Conservation (phyloP, 1,284 basidiomycete species). For the Fereydounia khargensis region DNA sequence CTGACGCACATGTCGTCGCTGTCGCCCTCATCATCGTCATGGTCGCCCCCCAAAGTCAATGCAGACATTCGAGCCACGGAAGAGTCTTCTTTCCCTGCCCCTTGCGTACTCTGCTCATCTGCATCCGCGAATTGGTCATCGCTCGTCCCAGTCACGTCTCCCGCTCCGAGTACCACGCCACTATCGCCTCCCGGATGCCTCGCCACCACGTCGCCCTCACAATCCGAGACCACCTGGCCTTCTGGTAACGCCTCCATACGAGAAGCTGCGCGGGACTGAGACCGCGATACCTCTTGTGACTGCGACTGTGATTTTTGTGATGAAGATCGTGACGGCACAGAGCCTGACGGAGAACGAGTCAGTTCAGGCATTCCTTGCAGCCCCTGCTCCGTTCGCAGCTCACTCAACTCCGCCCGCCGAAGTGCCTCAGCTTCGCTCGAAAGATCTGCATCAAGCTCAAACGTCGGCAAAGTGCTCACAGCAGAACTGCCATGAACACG, state of each 20-base stretch:
- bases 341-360: no score
- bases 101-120: constrained; percentile 5
- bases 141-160: not conserved
- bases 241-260: not conserved
- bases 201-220: not conserved
- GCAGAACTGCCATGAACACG: not conserved
- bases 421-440: constrained; percentile 24
- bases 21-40: constrained; percentile 18
- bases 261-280: no score
- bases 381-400: constrained; percentile 1
- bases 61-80: no score
- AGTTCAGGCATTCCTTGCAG: no score
- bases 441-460: constrained; percentile 15
- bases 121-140: constrained; percentile 26
- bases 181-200: not conserved
- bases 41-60: not conserved
- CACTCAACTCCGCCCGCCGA: constrained; percentile 15
- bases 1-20: constrained; percentile 28
- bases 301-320: no score
- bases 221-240: not conserved
- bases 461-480: constrained; percentile 8
- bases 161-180: not conserved
- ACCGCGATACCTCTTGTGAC: no score
- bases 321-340: no score
- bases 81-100: not conserved